phyloP scores from a whole-genome alignment of 2,329 filamentous ascomycete genomes.

The Leptodontidium sp. region DNA sequence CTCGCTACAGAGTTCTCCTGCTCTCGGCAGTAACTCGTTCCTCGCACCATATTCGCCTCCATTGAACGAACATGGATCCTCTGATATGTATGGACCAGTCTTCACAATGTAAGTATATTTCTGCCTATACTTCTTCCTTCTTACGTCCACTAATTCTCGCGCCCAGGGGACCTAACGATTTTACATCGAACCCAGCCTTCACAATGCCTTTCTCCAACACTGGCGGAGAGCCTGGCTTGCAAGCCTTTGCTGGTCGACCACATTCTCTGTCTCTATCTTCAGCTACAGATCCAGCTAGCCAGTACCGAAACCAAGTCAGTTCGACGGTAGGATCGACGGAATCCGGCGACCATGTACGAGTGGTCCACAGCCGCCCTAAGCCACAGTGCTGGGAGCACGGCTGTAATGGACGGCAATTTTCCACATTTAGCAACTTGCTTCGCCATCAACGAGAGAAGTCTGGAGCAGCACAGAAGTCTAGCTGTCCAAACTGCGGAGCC shows the following conservation, averaged over 20 bases:
- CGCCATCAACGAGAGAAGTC: slow-evolving; percentile 95
- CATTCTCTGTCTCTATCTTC: slow-evolving; percentile 44
- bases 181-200: slow-evolving; percentile 40
- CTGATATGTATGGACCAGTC: slow-evolving; percentile 45
- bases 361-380: slow-evolving; percentile 83
- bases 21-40: slow-evolving; percentile 41
- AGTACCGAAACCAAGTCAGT: slow-evolving; percentile 45
- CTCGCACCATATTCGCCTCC: slow-evolving; percentile 43
- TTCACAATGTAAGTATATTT: slow-evolving; percentile 43
- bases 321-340: slow-evolving; percentile 52
- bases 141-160: slow-evolving; percentile 22
- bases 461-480: slow-evolving; percentile 86
- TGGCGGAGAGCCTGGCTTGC: slow-evolving; percentile 37
- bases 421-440: slow-evolving; percentile 93
- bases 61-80: slow-evolving; percentile 35
- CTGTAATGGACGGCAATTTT: slow-evolving; percentile 94
- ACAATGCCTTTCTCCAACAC: slow-evolving; percentile 41
- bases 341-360: slow-evolving; percentile 63
- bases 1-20: slow-evolving; percentile 41
- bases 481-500: slow-evolving; percentile 89
- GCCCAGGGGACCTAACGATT: slow-evolving; percentile 41
- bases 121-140: neutral
- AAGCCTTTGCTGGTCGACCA: slow-evolving; percentile 42
- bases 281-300: slow-evolving; percentile 41
- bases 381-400: slow-evolving; percentile 98